These are phyloP conservation scores for Neofusicoccum ribis DNA, from an alignment of 2,329 filamentous ascomycete genomes.

Conservation along the genomic window DNA sequence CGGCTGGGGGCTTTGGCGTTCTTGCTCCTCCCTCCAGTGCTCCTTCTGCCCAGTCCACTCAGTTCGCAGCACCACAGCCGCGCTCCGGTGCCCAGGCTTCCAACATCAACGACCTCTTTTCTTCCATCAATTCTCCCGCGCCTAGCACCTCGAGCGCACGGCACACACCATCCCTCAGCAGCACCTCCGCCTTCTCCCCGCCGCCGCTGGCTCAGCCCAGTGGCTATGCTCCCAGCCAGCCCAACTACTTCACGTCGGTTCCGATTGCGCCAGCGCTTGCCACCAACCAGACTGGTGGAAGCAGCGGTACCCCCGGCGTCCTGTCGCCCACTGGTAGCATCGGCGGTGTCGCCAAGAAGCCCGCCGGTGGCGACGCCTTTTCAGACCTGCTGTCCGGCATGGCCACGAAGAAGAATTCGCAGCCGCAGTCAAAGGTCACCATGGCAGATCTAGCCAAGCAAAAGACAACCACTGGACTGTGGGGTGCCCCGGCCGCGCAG, in stretches of 20 bases:
- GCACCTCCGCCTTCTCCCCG: slow-evolving; percentile 38
- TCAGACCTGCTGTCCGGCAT: slow-evolving; percentile 77
- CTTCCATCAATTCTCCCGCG: slow-evolving; percentile 74
- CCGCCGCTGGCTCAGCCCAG: slow-evolving; percentile 50
- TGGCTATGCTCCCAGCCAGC: slow-evolving; percentile 73
- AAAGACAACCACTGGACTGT: slow-evolving; percentile 91
- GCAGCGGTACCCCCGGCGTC: slow-evolving; percentile 40
- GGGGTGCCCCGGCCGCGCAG: slow-evolving; percentile 62
- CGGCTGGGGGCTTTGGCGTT: slow-evolving; percentile 29
- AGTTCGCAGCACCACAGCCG: slow-evolving; percentile 80
- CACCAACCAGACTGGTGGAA: slow-evolving; percentile 32
- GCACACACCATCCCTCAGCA: slow-evolving; percentile 53
- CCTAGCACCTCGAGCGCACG: slow-evolving; percentile 49
- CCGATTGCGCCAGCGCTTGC: slow-evolving; percentile 30
- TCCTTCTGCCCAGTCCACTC: slow-evolving; percentile 47
- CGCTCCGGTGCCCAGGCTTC: slow-evolving; percentile 79
- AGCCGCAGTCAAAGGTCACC: slow-evolving; percentile 67
- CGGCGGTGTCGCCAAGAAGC: slow-evolving; percentile 43
- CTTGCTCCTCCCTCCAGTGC: slow-evolving; percentile 28
- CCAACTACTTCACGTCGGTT: slow-evolving; percentile 95
- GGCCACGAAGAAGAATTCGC: slow-evolving; percentile 67
- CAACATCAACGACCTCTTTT: slow-evolving; percentile 78
- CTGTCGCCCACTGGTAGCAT: slow-evolving; percentile 36
- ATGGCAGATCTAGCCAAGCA: slow-evolving; percentile 97
- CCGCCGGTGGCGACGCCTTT: slow-evolving; percentile 78